Conservation (phyloP, 352 stramenopile genomes). For the Phytophthora multivora region DNA sequence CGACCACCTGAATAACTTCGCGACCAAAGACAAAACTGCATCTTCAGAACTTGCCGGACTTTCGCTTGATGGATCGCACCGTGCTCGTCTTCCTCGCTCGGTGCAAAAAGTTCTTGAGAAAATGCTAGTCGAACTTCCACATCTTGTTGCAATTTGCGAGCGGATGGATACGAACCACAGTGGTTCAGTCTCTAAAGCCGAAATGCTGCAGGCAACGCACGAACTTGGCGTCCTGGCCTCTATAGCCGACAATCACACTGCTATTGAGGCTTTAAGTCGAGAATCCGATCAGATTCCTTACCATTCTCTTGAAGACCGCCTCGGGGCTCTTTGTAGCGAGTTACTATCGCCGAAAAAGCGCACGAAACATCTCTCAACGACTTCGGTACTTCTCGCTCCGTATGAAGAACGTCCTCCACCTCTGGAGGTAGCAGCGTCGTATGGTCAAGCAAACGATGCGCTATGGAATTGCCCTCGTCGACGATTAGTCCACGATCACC, state of each 20-base stretch:
- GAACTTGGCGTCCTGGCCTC: conserved; percentile 68
- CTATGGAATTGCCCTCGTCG: conserved; percentile 72
- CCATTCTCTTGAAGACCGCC: conserved; percentile 42
- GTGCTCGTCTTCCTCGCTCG: conserved; percentile 39
- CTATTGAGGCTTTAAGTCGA: conserved; percentile 47
- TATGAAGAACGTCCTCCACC: conserved; percentile 43
- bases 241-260: conserved; percentile 55
- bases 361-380: conserved; percentile 68
- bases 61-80: conserved; percentile 21
- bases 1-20: conserved; percentile 58
- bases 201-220: conserved; percentile 61
- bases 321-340: conserved; percentile 64
- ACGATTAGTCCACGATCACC: conserved; percentile 65
- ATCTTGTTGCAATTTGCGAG: conserved; percentile 54
- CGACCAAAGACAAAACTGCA: conserved; percentile 11
- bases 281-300: conserved; percentile 48
- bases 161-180: conserved; percentile 48
- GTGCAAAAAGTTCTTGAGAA: conserved; percentile 78
- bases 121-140: conserved; percentile 56
- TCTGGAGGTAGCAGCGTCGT: conserved; percentile 21
- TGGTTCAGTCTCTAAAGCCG: conserved; percentile 42
- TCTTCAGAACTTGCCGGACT: conserved; percentile 43
- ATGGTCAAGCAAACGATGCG: conserved; percentile 44
- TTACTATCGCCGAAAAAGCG: conserved; percentile 71
- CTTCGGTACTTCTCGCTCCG: conserved; percentile 67